Base-by-base conservation (phyloP, 768 basidiomycete species). In the Tricholomella constricta region DNA sequence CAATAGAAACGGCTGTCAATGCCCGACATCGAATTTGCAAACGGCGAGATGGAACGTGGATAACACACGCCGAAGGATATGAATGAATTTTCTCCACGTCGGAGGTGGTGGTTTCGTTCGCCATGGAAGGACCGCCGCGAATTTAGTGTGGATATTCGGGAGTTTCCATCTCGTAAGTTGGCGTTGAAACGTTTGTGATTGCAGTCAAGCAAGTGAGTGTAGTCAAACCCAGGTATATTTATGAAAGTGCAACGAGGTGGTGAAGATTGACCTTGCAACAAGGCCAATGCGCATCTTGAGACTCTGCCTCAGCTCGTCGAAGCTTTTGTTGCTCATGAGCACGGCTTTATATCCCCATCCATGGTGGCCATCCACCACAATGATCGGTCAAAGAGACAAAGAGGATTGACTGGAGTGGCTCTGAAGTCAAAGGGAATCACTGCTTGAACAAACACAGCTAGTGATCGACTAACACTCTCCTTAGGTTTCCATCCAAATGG, bases 141-240 rank as follows among this genome's bases (percentile, higher is more conserved):
- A 64, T 54, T 31, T n/a, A 69, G 62, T 1, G 61, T 60, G 10
- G 69, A 70, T 8, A 61, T 52, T 10, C 68, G 64, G 15, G 63
- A 54, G 26, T 66, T 66, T 17, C 63, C 58, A 25, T 67, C 62
- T 29, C 58, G 60, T 2, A 65, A 52, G 43, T 60, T 63, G 17
- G 60, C 59, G 45, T 70, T 62, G 8, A 54, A 37, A 20, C 61
- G 60, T 20, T 36, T 62, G 17, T 67, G 63, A 6, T 52, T 54
- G 6, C 61, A 64, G 34, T 67, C 63, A 20, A 74, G 59, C 73
- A 72, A 74, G 26, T 70, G 70, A 2, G 70, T 73, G n/a, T 26
- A 23, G 11, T 9, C 23, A 35, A 43, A 32, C 38, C 35, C 31
- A 46, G 19, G 17, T 26, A 27, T 10, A 32, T 36, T n/a, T 14